Evolutionary conservation across 1,139 yeast genomes (phyloP), one percentile per base, ranked within the genome.

Genomic region (Ogataea hybrid): DNA sequence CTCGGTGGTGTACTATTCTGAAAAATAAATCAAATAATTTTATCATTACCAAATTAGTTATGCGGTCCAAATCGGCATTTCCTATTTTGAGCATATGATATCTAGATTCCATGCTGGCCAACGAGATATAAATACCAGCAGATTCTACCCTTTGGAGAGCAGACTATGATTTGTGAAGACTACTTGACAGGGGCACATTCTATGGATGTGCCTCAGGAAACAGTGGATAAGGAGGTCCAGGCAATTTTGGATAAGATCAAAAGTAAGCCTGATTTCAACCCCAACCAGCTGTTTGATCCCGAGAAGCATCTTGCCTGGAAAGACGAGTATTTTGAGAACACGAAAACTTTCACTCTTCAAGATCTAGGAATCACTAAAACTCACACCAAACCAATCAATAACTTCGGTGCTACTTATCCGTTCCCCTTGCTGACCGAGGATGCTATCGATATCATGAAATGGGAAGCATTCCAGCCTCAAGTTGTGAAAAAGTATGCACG

Each of bases 361-460:
- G 69, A 63, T 11, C 48, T 65, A 32, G 54, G 55, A 1, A 64
- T 65, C 28, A 45, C 43, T 6, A 63, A 62, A 44, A 63, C 67
- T 8, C 68, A 62, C 37, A 53, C 57, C 7, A 51, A 56, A n/a
- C 57, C 63, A 1, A 42, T 61, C n/a, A 53, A 58, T 28, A 53
- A 60, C 29, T 49, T 62, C 34, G 69, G 61, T 11, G 67, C 61
- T 9, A 56, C 60, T 5, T 57, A 56, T 36, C 69, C 68, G 16
- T 64, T 64, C 38, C 65, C 67, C 11, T 45, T 64, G 20, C 52
- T 64, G 37, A 52, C 64, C 4, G 52, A 58, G 38, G 68, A 63
- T 44, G 69, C 69, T 5, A 52, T 62, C 37, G 58, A 62, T 45
- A 61, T 63, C 44, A 56, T 64, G 56, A 50, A 61, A 39, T 64